Percentiles rank a stretch among this genome's conserved stretches.
Conservation (phyloP, 78 protist species). For the Dictyostelium firmibasis region DNA sequence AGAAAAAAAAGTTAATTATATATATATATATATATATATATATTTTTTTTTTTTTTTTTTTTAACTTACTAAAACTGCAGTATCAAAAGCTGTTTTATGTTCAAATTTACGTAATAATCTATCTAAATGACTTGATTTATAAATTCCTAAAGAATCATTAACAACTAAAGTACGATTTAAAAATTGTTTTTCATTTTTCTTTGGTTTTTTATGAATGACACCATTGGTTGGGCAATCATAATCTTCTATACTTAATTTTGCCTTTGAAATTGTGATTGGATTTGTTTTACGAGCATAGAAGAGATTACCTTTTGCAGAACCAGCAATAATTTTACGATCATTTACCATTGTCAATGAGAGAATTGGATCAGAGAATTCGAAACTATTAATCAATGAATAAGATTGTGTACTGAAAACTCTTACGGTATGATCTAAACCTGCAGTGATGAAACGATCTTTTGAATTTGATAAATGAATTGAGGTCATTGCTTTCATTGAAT, state of each 20-base stretch:
- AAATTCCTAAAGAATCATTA: background rate
- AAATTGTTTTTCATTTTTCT: background rate
- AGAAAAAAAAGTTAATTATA: no score
- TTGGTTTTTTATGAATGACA: background rate
- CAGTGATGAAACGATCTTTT: slow-evolving; percentile 30
- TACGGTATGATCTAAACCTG: slow-evolving; percentile 47
- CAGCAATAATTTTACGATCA: slow-evolving; percentile 9
- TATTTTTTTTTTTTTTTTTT: background rate
- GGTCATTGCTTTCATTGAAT: slow-evolving; percentile 27
- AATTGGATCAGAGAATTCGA: slow-evolving; percentile 33
- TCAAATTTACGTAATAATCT: slow-evolving; percentile 46
- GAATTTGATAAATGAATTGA: slow-evolving; percentile 12
- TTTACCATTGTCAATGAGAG: background rate
- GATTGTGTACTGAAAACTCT: slow-evolving; percentile 12
- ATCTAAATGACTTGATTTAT: slow-evolving; percentile 35
- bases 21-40: no score
- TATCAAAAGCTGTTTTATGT: slow-evolving; percentile 70
- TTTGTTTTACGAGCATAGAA: slow-evolving; percentile 1
- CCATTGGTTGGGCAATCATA: no score
- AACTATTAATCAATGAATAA: slow-evolving; percentile 10
- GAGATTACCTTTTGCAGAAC: slow-evolving; percentile 30
- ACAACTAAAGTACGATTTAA: background rate
- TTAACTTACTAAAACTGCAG: slow-evolving; percentile 18
- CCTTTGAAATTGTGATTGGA: background rate
- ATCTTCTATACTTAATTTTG: background rate